Evolutionary conservation across 331 rosid genomes (phyloP), one percentile per base, ranked within the genome.

Genomic region (Cucumis variabilis): DNA sequence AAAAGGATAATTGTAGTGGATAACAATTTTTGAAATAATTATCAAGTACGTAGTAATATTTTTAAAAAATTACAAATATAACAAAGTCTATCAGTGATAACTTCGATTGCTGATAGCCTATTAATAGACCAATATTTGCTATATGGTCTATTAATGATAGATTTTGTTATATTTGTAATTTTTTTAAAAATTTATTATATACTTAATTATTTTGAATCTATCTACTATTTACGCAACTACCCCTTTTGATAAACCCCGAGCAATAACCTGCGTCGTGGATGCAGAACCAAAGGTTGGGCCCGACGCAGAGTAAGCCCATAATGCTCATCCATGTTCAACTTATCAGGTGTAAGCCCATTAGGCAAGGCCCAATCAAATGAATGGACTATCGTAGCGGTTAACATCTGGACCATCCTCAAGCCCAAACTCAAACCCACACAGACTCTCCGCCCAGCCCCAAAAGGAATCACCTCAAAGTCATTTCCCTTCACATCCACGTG

Each of bases 391-490:
- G 94, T 90, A 0, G 96, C 98, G 1, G 94, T 87, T 11, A 96
- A 85, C 2, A 96, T 71, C 28, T 92, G 94, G 74, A 96, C 97
- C 94, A 90, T 86, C 2, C 98, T 89, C 13, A 94, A 37, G 55
- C 96, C 98, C 83, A 96, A 89, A 55, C 86, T 94, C 92, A 93
- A 83, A 4, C 98, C 98, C 0, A 91, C 96, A 65, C 98, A 96
- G 24, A 96, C 93, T 80, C 99, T 95, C 0, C 99, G 91, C 28
- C 99, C 99, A 6, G 96, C 98, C 5, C 98, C 98, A 11, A 96
- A 95, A 2, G 98, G 99, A 12, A 96, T 94, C 44, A 89, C 93
- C 88, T 93, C 99, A 24, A 95, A 96, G 62, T 95, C 90, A 85
- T 95, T 93, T 23, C 99, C 98, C 19, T 60, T 89, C 9, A 96